Base-by-base conservation (phyloP, 2,329 filamentous ascomycete species). In the Neurospora sp. region DNA sequence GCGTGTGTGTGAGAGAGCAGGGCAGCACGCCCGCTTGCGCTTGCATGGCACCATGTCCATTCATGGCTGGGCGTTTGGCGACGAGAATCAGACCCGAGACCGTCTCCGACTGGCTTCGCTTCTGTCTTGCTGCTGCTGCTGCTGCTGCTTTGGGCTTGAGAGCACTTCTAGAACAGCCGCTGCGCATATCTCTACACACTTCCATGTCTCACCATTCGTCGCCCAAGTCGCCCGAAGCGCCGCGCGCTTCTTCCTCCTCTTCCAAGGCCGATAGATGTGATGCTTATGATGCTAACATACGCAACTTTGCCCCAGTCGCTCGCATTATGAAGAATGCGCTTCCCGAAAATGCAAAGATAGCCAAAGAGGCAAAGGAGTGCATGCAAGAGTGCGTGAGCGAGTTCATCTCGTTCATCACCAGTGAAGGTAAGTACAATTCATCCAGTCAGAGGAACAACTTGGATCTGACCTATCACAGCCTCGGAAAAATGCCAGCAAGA, bases 341-440 rank as follows among this genome's bases (percentile, higher is more conserved):
- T 67, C 96, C 96, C 68, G 96, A 99, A 75, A 99, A 99, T 79
- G 96, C 96, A 75, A 99, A 99, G 83, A 99, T 99, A 72, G 94
- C 94, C 71, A 99, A 99, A 80, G 96, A 99, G 80, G 96, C 96
- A 70, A 99, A 99, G 81, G 96, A 99, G 80, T 99, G 96, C 83
- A 98, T 99, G 96, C 96, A 99, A 81, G 96, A 99, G 82, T 99
- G 96, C 79, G 96, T 99, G 71, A 97, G 94, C 89, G 96, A 99
- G 83, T 99, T 99, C 82, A 99, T 99, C 84, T 97, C 93, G 7
- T 99, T 99, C 85, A 98, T 99, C 79, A 99, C 96, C 42, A 98
- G 95, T 81, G 96, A 99, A 87, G 96, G 96, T 97, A 81, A 4
- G 52, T 62, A 52, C 11, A 23, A 23, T 10, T 58, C 13, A 69